Base-by-base conservation (phyloP, 768 basidiomycete species). In the Boletus rex-veris region DNA sequence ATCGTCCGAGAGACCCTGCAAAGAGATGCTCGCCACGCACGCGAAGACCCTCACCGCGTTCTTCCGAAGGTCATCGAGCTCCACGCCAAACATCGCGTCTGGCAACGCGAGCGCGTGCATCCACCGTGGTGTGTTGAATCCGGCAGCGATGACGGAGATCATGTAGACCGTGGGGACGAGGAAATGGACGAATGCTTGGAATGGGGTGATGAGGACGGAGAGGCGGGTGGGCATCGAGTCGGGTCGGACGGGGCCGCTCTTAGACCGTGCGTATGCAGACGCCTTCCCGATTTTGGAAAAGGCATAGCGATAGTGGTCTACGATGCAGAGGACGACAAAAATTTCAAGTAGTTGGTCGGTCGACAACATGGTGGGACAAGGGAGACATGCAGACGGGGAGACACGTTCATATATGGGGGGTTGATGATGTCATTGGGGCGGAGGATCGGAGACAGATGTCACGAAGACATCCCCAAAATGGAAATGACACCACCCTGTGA, bases 271-370 rank as follows among this genome's bases (percentile, higher is more conserved):
- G 9, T 11, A 10, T 28, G 24, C 21, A 10, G 52, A 24, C 7
- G 53, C 33, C 2, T 36, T n/a, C 30, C 21, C 21, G 7, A 39
- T 2, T 3, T 11, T 43, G 12, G 12, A 16, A n/a, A 37, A 2
- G 28, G 2, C 19, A n/a, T 54, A 39, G 30, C 19, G 54, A 8
- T 35, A 21, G 37, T 46, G 18, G 7, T 55, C 36, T 19, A 8
- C 24, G 16, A 28, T 55, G n/a, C 53, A 54, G 19, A 44, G 28
- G 24, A 45, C n/a, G 10, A 55, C 30, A 21, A 44, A 12, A 18
- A 55, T 28, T 16, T 54, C 42, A 12, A 54, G 42, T 9, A 55
- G 12, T n/a, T 45, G 52, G 35, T 16, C 21, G 4, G 52, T 54
- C 2, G 53, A 37, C 35, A 21, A 45, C 53, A 54, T 54, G 52